Base-by-base conservation (phyloP, 2,329 filamentous ascomycete species). In the Penicillium sp. region DNA sequence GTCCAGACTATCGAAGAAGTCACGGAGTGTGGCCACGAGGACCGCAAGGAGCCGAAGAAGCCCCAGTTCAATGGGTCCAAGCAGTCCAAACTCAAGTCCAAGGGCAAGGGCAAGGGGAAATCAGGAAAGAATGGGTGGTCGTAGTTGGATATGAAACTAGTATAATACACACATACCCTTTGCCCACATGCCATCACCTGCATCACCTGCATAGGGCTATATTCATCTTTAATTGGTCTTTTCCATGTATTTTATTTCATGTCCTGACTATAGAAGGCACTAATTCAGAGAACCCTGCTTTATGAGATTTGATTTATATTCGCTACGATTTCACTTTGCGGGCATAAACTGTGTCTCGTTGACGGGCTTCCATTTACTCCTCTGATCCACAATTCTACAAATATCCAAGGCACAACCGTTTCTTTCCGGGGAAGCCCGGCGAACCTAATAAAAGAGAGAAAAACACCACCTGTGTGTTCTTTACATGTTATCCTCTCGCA, bases 1-100 rank as follows among this genome's bases (percentile, higher is more conserved):
- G 56, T 58, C 32, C 55, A 65, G 29, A 60, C 60, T 20, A 56
- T 68, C 9, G 61, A 60, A 31, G 64, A 67, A 20, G 50, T 56
- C 32, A 58, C 54, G 8, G 58, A 62, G n/a, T 61, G 55, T 50
- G 64, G 61, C 24, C 57, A 61, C 45, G 65, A 62, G 38, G 52
- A 51, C 29, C 42, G n/a, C 26, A 47, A 54, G 48, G 50, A 47
- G 16, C 22, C 37, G 13, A 39, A 59, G 24, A 55, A 54, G 34
- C 3, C 51, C 18, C 43, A 53, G 24, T n/a, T 43, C 16, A 47
- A 49, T 43, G 50, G 42, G 42, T 4, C 39, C 22, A 52, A 42
- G 26, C 40, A 44, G 26, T 26, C 40, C 26, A 57, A 38, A 18
- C 44, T 50, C 45, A 60, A 60, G 50, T 16, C 34, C 24, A 58